Percentiles rank a stretch among this genome's conserved stretches.
phyloP scores from a whole-genome alignment of 78 protist species.

The Speleostelium caveatum region DNA sequence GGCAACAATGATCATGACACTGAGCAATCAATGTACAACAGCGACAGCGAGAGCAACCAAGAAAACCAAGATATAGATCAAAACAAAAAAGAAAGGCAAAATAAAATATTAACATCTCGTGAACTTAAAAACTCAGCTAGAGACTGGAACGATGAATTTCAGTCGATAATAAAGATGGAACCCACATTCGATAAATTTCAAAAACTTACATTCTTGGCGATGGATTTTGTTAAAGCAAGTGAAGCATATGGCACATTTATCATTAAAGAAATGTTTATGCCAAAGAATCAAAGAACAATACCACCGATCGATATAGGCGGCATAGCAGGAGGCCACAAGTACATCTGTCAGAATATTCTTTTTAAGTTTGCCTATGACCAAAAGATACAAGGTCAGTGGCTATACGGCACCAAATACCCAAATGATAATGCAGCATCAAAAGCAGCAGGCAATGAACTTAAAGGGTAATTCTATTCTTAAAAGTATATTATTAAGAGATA shows the following conservation, averaged over 20 bases:
- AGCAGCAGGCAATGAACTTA: constrained; percentile 59
- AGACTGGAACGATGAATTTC: constrained; percentile 72
- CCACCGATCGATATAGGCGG: constrained; percentile 66
- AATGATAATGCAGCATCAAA: constrained; percentile 18
- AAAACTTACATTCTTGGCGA: constrained; percentile 30
- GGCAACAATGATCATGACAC: not conserved
- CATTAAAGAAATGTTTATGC: constrained; percentile 55
- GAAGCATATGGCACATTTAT: constrained; percentile 28
- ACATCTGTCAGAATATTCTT: constrained; percentile 15
- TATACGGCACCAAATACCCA: constrained; percentile 63
- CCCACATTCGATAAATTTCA: constrained; percentile 30
- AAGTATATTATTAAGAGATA: not conserved
- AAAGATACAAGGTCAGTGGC: not conserved
- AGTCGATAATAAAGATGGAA: not conserved
- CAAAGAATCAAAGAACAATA: constrained; percentile 22
- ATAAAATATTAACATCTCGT: not conserved
- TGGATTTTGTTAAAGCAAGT: constrained; percentile 51
- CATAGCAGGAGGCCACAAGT: constrained; percentile 72
- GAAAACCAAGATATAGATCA: not conserved
- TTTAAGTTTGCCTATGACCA: constrained; percentile 66
- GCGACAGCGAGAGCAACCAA: not conserved
- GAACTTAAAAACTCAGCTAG: constrained; percentile 1
- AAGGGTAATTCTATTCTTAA: too few species aligned
- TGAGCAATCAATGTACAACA: not conserved
- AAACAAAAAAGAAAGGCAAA: not conserved